Conservation (phyloP, 495 filamentous ascomycete genomes). For the Wilcoxina mikolae region DNA sequence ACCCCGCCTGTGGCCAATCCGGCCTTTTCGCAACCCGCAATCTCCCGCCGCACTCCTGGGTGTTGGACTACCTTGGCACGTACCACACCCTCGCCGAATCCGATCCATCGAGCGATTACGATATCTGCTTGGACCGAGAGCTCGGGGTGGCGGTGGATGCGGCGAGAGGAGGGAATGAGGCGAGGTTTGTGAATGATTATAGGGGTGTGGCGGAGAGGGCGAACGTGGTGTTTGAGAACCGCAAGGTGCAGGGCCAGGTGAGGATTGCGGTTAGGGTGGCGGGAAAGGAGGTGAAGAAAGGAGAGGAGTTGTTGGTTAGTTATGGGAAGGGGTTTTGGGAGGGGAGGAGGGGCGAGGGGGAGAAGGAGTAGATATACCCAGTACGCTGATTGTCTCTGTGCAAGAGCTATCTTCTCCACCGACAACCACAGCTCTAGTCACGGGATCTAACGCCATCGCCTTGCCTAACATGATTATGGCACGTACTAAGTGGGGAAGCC, state of each 20-base stretch:
- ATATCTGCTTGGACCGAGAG: constrained; percentile 47
- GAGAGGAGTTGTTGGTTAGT: constrained; percentile 49
- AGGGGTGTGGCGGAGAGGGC: constrained; percentile 41
- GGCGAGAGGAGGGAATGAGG: constrained; percentile 47
- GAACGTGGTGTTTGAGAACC: constrained; percentile 23
- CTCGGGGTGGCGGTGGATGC: constrained; percentile 50
- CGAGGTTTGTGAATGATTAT: constrained; percentile 60
- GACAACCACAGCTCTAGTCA: no score
- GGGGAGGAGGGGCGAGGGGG: constrained; percentile 16
- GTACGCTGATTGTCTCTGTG: no score
- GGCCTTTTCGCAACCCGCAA: constrained; percentile 50
- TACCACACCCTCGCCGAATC: constrained; percentile 36
- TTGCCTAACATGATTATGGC: no score
- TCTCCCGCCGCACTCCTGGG: constrained; percentile 42
- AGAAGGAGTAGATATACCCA: background rate
- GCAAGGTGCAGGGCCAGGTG: constrained; percentile 34
- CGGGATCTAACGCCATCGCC: no score
- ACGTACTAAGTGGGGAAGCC: no score
- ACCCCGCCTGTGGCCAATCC: constrained; percentile 49
- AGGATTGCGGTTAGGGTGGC: constrained; percentile 33
- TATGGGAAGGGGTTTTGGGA: constrained; percentile 57
- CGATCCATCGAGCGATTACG: constrained; percentile 44
- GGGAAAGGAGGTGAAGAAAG: constrained; percentile 40
- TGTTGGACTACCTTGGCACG: constrained; percentile 52
- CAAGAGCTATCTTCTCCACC: no score